Percentiles rank a stretch among this genome's conserved stretches.
Conservation (phyloP, 768 basidiomycete species). For the Flagelloscypha sp. region DNA sequence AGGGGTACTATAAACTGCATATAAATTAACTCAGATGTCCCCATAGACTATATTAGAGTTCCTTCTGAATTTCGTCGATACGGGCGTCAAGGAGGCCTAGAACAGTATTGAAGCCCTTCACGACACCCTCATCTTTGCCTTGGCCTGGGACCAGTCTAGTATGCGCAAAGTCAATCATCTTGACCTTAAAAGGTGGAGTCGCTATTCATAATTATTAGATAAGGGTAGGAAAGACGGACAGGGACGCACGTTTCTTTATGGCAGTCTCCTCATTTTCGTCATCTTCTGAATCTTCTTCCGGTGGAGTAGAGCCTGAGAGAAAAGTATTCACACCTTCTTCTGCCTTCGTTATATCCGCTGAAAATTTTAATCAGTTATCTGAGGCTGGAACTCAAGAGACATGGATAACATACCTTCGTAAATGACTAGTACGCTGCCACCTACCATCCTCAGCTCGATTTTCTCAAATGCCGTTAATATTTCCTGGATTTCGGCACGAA, state of each 20-base stretch:
- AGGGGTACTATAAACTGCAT: too few species aligned
- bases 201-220: too few species aligned
- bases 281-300: slow-evolving; percentile 28
- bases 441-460: slow-evolving; percentile 74
- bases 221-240: too few species aligned
- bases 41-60: slow-evolving; percentile 4
- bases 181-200: slow-evolving; percentile 54
- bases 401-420: slow-evolving; percentile 50
- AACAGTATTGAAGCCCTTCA: slow-evolving; percentile 65
- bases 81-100: slow-evolving; percentile 53
- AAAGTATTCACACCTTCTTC: slow-evolving; percentile 26
- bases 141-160: slow-evolving; percentile 56
- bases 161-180: slow-evolving; percentile 94
- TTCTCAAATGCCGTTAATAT: slow-evolving; percentile 41
- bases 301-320: too few species aligned
- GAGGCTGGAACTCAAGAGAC: slow-evolving; percentile 2
- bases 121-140: slow-evolving; percentile 74
- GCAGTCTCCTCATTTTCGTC: slow-evolving; percentile 28
- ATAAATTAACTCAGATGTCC: too few species aligned
- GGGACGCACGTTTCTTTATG: slow-evolving; percentile 26
- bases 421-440: slow-evolving; percentile 70
- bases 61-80: slow-evolving; percentile 31
- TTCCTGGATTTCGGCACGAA: slow-evolving; percentile 45
- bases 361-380: slow-evolving; percentile 15
- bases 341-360: slow-evolving; percentile 37